Evolutionary conservation across 805 yeast species (phyloP).

Genomic region (Kodamaea nitidulidarum): DNA sequence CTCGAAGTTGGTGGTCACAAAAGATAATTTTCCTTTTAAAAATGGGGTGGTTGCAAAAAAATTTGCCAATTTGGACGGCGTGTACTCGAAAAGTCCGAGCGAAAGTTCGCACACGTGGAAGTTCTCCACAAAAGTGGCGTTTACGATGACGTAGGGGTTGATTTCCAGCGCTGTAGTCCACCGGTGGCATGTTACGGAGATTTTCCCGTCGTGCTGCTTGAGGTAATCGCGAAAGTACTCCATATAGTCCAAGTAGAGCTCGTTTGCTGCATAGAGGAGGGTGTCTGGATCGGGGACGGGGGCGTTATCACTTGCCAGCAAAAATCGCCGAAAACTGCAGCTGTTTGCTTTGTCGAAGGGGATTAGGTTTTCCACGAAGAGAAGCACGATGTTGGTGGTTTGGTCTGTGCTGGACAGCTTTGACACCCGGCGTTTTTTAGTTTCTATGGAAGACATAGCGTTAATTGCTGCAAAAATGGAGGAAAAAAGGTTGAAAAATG

Average conservation of each 20-base stretch:
- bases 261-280: conserved; percentile 17
- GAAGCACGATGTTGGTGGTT: conserved; percentile 10
- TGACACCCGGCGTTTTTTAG: neutral
- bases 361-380: conserved; percentile 20
- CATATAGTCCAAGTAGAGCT: conserved; percentile 18
- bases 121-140: conserved; percentile 18
- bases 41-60: conserved; percentile 13
- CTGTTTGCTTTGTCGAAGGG: conserved; percentile 17
- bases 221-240: conserved; percentile 18
- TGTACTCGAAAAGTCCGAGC: conserved; percentile 17
- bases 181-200: conserved; percentile 20
- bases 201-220: conserved; percentile 6
- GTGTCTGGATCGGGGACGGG: conserved; percentile 15
- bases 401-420: conserved; percentile 6
- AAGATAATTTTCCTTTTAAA: conserved; percentile 11
- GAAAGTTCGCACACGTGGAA: conserved; percentile 19
- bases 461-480: too few species aligned
- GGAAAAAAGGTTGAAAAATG: too few species aligned
- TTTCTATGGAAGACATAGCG: neutral
- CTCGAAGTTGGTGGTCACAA: conserved; percentile 20
- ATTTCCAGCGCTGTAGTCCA: conserved; percentile 15
- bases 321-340: conserved; percentile 14
- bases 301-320: conserved; percentile 4
- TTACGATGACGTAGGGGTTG: conserved; percentile 16
- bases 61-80: conserved; percentile 12